A percentile compares a stretch with the other conserved stretches of the same genome.
Conservation (phyloP, 2,329 filamentous ascomycete species). For the Lachnellula arida region DNA sequence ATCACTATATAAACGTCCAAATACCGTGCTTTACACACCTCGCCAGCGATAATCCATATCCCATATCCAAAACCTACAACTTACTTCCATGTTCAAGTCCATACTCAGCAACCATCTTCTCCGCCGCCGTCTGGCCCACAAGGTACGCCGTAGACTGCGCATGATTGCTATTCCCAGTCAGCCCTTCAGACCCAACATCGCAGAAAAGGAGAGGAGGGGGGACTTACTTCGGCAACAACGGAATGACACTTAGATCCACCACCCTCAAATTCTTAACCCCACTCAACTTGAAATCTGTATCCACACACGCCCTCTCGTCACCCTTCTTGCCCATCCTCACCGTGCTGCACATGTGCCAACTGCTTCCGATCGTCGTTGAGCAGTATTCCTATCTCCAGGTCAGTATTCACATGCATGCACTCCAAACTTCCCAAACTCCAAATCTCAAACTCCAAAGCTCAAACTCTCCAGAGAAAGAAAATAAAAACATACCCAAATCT, state of each 20-base stretch:
- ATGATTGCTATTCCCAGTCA: slow-evolving; percentile 38
- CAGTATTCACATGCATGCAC: too few relatives aligned
- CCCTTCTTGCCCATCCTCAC: slow-evolving; percentile 3
- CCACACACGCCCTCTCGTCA: background rate
- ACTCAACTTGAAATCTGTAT: background rate
- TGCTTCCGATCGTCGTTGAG: background rate
- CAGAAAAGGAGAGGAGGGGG: slow-evolving; percentile 35
- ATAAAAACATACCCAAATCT: slow-evolving; percentile 34
- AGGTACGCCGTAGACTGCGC: slow-evolving; percentile 50
- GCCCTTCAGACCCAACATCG: background rate
- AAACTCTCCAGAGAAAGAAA: too few relatives aligned
- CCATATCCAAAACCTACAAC: background rate
- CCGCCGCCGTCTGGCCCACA: slow-evolving; percentile 46
- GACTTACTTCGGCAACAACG: slow-evolving; percentile 43
- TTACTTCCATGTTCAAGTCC: slow-evolving; percentile 24
- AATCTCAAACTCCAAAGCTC: too few relatives aligned
- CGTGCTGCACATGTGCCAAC: background rate
- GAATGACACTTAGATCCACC: slow-evolving; percentile 39
- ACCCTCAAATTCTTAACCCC: slow-evolving; percentile 1
- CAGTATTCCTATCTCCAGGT: slow-evolving; percentile 8
- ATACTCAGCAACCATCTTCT: slow-evolving; percentile 45
- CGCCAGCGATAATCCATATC: too few relatives aligned
- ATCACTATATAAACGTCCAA: too few relatives aligned
- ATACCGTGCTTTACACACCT: too few relatives aligned
- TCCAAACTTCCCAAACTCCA: too few relatives aligned